phyloP scores from a whole-genome alignment of 2,329 filamentous ascomycete species.

The Epichloe festucae region DNA sequence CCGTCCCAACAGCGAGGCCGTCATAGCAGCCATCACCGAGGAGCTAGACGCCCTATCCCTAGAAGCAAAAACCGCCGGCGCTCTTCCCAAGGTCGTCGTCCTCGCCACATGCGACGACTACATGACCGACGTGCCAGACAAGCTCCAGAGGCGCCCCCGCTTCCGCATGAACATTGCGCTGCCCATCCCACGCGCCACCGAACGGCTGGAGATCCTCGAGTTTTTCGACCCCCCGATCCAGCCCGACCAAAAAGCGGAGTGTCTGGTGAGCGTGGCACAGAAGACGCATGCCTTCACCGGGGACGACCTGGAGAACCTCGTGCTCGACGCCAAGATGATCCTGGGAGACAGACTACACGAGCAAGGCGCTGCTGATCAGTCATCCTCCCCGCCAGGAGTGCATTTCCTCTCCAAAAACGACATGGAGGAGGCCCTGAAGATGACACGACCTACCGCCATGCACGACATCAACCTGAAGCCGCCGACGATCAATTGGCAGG shows the following conservation, averaged over 20 bases:
- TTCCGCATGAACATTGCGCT: constrained; percentile 29
- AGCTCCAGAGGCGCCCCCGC: constrained; percentile 33
- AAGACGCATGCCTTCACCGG: constrained; percentile 82
- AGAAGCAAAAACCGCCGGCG: constrained; percentile 21
- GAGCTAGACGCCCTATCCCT: constrained; percentile 42
- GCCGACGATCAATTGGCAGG: constrained; percentile 71
- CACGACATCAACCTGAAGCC: constrained; percentile 81
- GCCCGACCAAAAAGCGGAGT: constrained; percentile 34
- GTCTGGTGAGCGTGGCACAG: constrained; percentile 50
- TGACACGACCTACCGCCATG: constrained; percentile 73
- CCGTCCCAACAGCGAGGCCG: constrained; percentile 34
- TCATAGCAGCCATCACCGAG: constrained; percentile 37
- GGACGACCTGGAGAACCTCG: constrained; percentile 56
- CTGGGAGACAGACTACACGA: constrained; percentile 14
- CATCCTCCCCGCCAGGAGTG: constrained; percentile 6
- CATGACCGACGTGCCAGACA: constrained; percentile 56
- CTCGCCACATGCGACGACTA: constrained; percentile 62
- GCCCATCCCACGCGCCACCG: constrained; percentile 58
- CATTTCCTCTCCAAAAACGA: constrained; percentile 32
- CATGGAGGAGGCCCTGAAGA: constrained; percentile 50
- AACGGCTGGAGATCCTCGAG: constrained; percentile 62
- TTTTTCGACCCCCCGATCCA: constrained; percentile 37
- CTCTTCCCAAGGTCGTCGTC: constrained; percentile 50
- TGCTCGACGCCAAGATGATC: constrained; percentile 23
- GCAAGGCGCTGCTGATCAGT: constrained; percentile 6